Percentiles rank a stretch among this genome's conserved stretches.
Conservation (phyloP, 2,329 filamentous ascomycete species). For the Teratosphaeriaceae sp. region DNA sequence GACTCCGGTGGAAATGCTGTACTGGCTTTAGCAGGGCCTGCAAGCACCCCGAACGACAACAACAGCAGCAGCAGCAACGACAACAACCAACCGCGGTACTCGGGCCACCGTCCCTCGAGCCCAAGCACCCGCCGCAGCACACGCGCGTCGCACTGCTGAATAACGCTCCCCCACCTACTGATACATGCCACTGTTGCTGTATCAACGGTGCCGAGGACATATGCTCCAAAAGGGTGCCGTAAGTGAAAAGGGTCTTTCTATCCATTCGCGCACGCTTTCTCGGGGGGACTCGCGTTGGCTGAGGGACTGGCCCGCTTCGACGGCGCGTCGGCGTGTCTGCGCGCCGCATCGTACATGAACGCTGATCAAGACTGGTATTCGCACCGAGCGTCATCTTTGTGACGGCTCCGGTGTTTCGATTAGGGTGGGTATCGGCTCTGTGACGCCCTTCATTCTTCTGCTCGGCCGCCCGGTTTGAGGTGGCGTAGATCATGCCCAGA, state of each 20-base stretch:
- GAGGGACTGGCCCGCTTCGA: background rate
- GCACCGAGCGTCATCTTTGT: conserved; percentile 2
- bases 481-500: conserved; percentile 40
- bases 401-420: background rate
- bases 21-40: background rate
- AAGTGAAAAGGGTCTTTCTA: background rate
- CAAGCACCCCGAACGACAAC: too few species aligned
- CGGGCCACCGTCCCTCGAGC: background rate
- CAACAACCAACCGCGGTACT: background rate
- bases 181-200: conserved; percentile 2
- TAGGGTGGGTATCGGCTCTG: background rate
- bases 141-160: background rate
- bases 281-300: background rate
- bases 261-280: conserved; percentile 1
- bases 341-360: conserved; percentile 8
- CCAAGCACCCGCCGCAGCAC: background rate
- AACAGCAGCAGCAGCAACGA: too few species aligned
- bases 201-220: conserved; percentile 3
- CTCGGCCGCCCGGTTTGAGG: background rate
- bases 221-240: conserved; percentile 3
- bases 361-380: conserved; percentile 1
- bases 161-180: background rate
- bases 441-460: background rate
- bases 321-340: background rate
- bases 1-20: background rate